Evolutionary conservation across 2,329 filamentous ascomycete genomes (phyloP), one percentile per base, ranked within the genome.

Genomic region (Neofusicoccum kwambonambiense): DNA sequence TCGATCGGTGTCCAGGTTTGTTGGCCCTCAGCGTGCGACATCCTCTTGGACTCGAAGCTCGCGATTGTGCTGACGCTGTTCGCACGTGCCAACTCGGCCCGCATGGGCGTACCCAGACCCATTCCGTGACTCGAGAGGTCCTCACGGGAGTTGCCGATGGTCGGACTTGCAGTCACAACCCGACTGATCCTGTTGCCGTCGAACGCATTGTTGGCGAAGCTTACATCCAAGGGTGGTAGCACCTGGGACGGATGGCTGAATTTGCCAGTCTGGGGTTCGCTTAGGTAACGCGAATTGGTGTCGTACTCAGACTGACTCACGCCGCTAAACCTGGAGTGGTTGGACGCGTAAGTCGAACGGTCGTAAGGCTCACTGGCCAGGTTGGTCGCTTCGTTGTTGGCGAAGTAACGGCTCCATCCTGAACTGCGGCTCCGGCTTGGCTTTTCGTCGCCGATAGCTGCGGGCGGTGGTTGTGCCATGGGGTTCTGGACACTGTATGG

Each of bases 351-450:
- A 8, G 76, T 77, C 8, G 75, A 76, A 49, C 76, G 72, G 39
- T 74, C 87, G 7, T 90, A 80, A 27, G 89, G 84, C 71, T 89
- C 89, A 64, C 89, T 78, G 7, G 88, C 76, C 5, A 80, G 72
- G 64, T 79, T 78, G 4, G 77, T 79, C n/a, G 76, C 85, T 69
- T 89, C 90, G 62, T 89, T 90, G 58, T 89, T 89, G 13, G 89
- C 90, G 85, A 90, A 92, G 77, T 92, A 92, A 62, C 86, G 81
- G 75, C 91, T 91, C 90, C 90, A 92, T 52, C 90, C 90, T 11
- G 90, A 92, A 72, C 88, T 91, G 19, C 78, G 76, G 64, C 73
- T 77, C 67, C 75, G 70, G 31, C 51, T 34, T 31, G 45, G 49
- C 60, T 42, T 50, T 22, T 62, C 42, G 31, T 69, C 68, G 50